Conservation (phyloP, 805 yeast genomes). For the Candida chauliodis region DNA sequence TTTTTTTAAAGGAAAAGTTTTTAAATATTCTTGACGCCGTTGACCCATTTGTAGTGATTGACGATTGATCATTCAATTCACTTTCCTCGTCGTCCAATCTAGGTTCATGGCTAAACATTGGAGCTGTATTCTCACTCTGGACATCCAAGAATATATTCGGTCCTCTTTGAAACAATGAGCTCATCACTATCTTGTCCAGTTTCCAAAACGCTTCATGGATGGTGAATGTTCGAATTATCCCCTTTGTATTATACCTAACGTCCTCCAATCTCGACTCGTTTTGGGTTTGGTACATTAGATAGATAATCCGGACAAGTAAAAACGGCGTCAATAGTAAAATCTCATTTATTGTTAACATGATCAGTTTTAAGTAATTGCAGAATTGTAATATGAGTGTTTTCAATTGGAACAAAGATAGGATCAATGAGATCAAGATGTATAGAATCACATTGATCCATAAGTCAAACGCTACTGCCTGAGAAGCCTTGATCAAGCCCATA, state of each 20-base stretch:
- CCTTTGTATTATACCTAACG: conserved; percentile 6
- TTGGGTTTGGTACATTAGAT: conserved; percentile 2
- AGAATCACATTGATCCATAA: conserved; percentile 7
- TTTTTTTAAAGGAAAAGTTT: conserved; percentile 2
- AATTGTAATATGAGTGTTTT: conserved; percentile 1
- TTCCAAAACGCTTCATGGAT: conserved; percentile 8
- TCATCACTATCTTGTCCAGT: conserved; percentile 1
- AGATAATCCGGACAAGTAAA: conserved; percentile 6
- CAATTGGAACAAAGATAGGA: conserved; percentile 7
- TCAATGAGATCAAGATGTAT: conserved; percentile 5
- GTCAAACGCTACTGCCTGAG: conserved; percentile 6
- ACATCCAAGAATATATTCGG: conserved; percentile 6
- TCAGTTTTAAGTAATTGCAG: background rate
- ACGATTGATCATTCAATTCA: conserved; percentile 1
- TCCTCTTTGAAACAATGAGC: conserved; percentile 5
- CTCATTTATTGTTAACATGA: background rate
- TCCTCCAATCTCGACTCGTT: conserved; percentile 6
- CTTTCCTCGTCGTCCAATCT: background rate
- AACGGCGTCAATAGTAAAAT: conserved; percentile 4
- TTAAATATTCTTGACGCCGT: conserved; percentile 1
- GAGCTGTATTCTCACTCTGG: background rate
- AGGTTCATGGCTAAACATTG: background rate
- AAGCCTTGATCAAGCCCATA: conserved; percentile 3
- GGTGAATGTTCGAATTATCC: conserved; percentile 7
- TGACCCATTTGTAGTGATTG: background rate